These are phyloP conservation scores for Flaveria brownii DNA, from an alignment of 129 eudicot species.

Conservation along the genomic window DNA sequence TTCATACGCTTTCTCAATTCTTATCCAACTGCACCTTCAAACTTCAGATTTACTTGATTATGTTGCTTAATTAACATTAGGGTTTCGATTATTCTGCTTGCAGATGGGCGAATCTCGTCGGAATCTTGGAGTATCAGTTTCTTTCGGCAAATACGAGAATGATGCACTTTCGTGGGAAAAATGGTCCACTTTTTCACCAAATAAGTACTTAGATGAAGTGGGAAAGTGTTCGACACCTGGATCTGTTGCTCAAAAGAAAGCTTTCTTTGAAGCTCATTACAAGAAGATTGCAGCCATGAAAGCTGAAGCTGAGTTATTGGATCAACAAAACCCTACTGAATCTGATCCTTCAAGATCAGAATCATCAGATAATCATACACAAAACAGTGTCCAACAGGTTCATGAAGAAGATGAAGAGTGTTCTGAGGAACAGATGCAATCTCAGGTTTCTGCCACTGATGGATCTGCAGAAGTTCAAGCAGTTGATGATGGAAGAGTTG, in stretches of 20 bases:
- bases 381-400: not conserved
- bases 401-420: constrained; percentile 24
- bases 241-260: constrained; percentile 97
- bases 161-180: constrained; percentile 97
- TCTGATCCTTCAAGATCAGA: constrained; percentile 19
- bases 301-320: constrained; percentile 63
- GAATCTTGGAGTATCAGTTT: constrained; percentile 65
- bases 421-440: constrained; percentile 2
- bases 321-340: constrained; percentile 41
- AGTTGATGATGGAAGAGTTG: constrained; percentile 12
- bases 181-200: constrained; percentile 88
- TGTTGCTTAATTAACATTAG: constrained; percentile 35
- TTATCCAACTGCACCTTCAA: not conserved
- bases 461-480: constrained; percentile 31
- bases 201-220: constrained; percentile 88
- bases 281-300: constrained; percentile 81
- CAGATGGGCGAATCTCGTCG: constrained; percentile 72
- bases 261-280: constrained; percentile 93
- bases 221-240: constrained; percentile 83
- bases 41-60: not conserved
- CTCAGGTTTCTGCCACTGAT: constrained; percentile 23
- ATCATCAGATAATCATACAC: constrained; percentile 25
- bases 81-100: constrained; percentile 33
- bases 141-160: constrained; percentile 86
- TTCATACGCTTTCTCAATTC: not conserved